These are phyloP conservation scores for Scenedesmus sp. DNA, from an alignment of 163 green algal genomes.

Conservation along the genomic window DNA sequence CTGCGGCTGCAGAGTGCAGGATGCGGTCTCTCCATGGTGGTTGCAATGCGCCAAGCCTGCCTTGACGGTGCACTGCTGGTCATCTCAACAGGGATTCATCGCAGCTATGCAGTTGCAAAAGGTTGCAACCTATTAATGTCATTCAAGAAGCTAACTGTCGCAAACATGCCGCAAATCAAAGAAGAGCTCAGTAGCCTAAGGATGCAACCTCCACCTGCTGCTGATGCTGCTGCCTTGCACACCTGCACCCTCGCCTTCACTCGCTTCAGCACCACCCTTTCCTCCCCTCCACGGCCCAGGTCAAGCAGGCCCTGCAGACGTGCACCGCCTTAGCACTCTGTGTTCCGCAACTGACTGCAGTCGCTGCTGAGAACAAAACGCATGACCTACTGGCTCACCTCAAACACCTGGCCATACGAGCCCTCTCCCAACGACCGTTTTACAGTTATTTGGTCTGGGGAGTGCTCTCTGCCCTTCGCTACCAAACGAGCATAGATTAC, in stretches of 20 bases:
- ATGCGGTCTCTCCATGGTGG: background rate
- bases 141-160: background rate
- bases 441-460: constrained; percentile 56
- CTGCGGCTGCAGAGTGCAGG: background rate
- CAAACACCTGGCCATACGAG: constrained; percentile 82
- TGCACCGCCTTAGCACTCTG: background rate
- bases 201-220: background rate
- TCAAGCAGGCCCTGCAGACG: constrained; percentile 34
- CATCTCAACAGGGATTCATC: too few relatives aligned
- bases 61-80: background rate
- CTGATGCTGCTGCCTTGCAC: constrained; percentile 9
- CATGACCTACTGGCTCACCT: constrained; percentile 58
- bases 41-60: background rate
- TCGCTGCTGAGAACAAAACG: constrained; percentile 3
- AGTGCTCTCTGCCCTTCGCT: background rate
- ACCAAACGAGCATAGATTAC: background rate
- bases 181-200: background rate
- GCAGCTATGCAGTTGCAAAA: background rate
- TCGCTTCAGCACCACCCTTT: constrained; percentile 84
- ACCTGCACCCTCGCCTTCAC: constrained; percentile 79
- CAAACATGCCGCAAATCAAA: background rate
- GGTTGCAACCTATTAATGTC: background rate
- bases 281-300: constrained; percentile 19
- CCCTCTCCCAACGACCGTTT: constrained; percentile 76
- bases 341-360: background rate